Base-by-base conservation (phyloP, 2,329 filamentous ascomycete species). In the Colletotrichum godetiae region DNA sequence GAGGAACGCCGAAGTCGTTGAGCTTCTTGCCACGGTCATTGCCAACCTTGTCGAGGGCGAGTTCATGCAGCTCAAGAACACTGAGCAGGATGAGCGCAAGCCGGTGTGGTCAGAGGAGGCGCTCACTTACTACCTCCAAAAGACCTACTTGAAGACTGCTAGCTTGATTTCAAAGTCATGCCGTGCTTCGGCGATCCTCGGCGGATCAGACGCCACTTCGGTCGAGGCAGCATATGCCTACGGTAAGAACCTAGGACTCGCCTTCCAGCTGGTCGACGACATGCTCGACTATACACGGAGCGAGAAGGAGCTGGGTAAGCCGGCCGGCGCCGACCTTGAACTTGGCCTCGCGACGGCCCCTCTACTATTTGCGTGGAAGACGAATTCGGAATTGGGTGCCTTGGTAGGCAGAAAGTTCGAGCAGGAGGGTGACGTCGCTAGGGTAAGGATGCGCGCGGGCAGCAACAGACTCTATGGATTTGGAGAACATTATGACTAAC, bases 1-100 rank as follows among this genome's bases (percentile, higher is more conserved):
- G 72, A 91, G 96, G 37, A 95, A 99, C 80, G 93, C 95, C 56
- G 97, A 99, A 83, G 97, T 99, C 3, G 95, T 95, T 10, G 97
- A 99, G 85, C 89, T 99, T 8, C 87, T 99, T 35, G 95, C 97
- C 4, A 98, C 96, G 0, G 97, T 98, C 55, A 98, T 99, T 77
- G 96, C 97, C 57, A 99, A 99, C 82, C 87, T 99, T 31, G 95
- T 99, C 24, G 97, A 99, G 85, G 97, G 97, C 80, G 97, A 99
- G 84, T 98, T 99, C 86, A 99, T 99, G 97, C 97, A 99, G 86
- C 87, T 99, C 78, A 97, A 98, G 86, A 99, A 99, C 84, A 98
- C 97, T 1, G 94, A 94, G 58, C 88, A 90, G 76, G 96, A 98
- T 81, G 96, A 98, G 86, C 88, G 90, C 76, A 92, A 94, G 77